Percentiles rank a stretch among this genome's conserved stretches.
Conservation (phyloP, 2,329 filamentous ascomycete species). For the Zasmidium cellare region DNA sequence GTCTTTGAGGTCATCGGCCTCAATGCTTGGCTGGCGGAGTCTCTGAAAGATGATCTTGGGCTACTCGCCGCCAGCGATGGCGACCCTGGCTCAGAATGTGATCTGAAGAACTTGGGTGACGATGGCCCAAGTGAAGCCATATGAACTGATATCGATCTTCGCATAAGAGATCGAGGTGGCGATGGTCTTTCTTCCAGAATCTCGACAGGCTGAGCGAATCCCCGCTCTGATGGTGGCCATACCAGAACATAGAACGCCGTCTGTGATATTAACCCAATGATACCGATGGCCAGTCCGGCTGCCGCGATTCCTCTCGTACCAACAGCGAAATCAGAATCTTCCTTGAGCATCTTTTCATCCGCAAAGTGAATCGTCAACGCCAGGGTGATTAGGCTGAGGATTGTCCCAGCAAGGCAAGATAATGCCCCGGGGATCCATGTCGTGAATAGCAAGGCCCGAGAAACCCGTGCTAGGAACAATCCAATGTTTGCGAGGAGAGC, state of each 20-base stretch:
- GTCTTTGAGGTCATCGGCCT: slow-evolving; percentile 16
- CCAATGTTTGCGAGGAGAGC: slow-evolving; percentile 16
- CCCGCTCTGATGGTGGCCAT: slow-evolving; percentile 12
- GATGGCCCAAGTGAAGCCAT: slow-evolving; percentile 26
- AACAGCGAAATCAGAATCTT: background rate
- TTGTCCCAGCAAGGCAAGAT: slow-evolving; percentile 14
- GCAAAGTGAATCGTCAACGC: slow-evolving; percentile 5
- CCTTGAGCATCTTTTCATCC: background rate
- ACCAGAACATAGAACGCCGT: slow-evolving; percentile 27
- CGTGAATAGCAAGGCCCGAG: slow-evolving; percentile 13
- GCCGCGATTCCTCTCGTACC: slow-evolving; percentile 15
- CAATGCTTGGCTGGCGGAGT: slow-evolving; percentile 17
- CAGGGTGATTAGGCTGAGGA: slow-evolving; percentile 16
- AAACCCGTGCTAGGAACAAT: slow-evolving; percentile 18
- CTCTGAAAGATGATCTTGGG: slow-evolving; percentile 25
- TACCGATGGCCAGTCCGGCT: slow-evolving; percentile 30
- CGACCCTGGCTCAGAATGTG: slow-evolving; percentile 19
- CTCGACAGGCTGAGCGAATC: background rate
- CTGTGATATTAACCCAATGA: slow-evolving; percentile 26
- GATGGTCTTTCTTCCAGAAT: slow-evolving; percentile 9
- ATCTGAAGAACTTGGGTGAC: slow-evolving; percentile 21
- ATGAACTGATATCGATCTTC: slow-evolving; percentile 22
- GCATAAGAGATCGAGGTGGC: slow-evolving; percentile 16
- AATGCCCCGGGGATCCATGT: slow-evolving; percentile 14
- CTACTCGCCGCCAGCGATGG: slow-evolving; percentile 23